Evolutionary conservation across 352 stramenopile species (phyloP), one percentile per base, ranked within the genome.

Genomic region (Pythium rhizo-oryzae): DNA sequence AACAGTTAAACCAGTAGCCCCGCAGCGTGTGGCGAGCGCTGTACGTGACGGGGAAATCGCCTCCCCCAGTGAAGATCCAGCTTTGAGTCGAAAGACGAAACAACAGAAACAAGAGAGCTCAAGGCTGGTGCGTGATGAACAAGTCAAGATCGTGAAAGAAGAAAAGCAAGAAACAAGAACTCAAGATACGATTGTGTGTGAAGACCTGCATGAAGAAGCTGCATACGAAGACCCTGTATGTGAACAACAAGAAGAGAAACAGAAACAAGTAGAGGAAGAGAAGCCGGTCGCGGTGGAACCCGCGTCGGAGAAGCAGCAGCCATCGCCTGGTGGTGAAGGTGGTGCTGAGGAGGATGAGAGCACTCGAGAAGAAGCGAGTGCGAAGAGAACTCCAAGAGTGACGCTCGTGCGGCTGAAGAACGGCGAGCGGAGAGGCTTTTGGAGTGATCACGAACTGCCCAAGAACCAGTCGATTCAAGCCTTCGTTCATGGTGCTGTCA

Each of bases 211-310:
- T 46, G 39, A 46, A 46, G 39, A 46, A 46, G 39, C 41, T 50
- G 39, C n/a, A 24, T 47, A 19, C 47, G 33, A 18, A 23, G 8
- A 60, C 11, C 8, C 8, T 47, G 25, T 46, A 24, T 37, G 15
- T 39, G 49, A 55, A 37, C n/a, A 55, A 44, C 25, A 55, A 63
- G 47, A 41, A 33, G 56, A 41, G 41, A 39, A 62, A 43, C 18
- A 37, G 4, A n/a, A 43, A 4, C 6, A 46, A 55, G 49, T n/a
- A 37, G 39, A 46, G 39, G 39, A 16, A 46, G 9, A 16, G 9
- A 16, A 46, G 9, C 9, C 16, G 16, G 39, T 46, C 16, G 39
- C 39, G 9, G 39, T n/a, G n/a, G n/a, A n/a, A n/a, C n/a, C n/a
- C n/a, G n/a, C n/a, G n/a, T n/a, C n/a, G n/a, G n/a, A n/a, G n/a